Evolutionary conservation across 306 rosid species (phyloP), one percentile per base, ranked within the genome.

Genomic region (Trifolium subterraneum): DNA sequence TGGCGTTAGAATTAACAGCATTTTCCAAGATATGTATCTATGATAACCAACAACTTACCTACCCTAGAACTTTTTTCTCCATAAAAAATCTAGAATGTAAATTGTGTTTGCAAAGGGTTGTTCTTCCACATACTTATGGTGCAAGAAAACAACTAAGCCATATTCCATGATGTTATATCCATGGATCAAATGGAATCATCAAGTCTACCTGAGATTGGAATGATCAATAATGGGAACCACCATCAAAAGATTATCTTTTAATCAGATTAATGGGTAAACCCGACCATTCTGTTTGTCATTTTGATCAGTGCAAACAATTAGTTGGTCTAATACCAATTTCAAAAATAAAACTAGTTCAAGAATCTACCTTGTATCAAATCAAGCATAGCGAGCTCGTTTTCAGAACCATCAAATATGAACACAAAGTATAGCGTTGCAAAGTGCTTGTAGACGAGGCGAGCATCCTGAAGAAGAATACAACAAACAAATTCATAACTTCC

Each of bases 351-450:
- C 0, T 31, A 8, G 19, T 27, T 59, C 18, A 41, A 63, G 75
- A 44, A 72, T 23, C 27, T 79, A 95, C 99, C 99, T 95, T 95
- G 98, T 73, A 92, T 95, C 78, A 92, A 75, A 79, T 95, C 99
- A 19, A 92, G 98, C 90, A 95, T 92, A 59, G 98, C 99, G 54
- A 95, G 99, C 88, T 92, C 98, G 31, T 92, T 95, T 82, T 95
- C 99, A 77, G 93, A 87, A 73, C 98, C 82, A 85, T 95, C 97
- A 42, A 95, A 92, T 33, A 95, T 76, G 63, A 95, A 85, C 73
- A 90, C 98, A 4, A 95, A 88, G 83, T 92, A 95, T 25, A 95
- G 84, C 63, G 99, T 94, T 44, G 99, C 98, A 33, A 72, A 90
- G 75, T 92, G 97, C 85, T 94, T 92, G 95, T 94, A 94, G 31